Evolutionary conservation across 106 monocot species (phyloP).

Genomic region (Dendrobium nobile): DNA sequence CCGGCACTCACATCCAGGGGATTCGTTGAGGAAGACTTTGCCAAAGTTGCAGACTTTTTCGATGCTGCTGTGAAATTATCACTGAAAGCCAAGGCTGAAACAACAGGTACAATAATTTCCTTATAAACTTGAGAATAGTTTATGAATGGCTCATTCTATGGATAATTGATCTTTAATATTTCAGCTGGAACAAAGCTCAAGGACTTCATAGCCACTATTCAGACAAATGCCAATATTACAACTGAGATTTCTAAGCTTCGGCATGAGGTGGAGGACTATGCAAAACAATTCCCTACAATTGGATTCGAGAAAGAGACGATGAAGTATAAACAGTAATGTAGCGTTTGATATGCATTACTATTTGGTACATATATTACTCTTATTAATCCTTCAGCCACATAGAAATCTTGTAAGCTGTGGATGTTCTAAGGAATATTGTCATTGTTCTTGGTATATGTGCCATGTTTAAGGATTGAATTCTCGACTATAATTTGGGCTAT

Average conservation of each 20-base stretch:
- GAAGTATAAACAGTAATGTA: slow-evolving; percentile 65
- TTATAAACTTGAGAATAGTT: neutral
- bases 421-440: too few relatives aligned
- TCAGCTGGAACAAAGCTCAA: slow-evolving; percentile 81
- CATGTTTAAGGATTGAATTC: too few relatives aligned
- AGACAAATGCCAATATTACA: slow-evolving; percentile 47
- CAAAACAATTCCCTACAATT: slow-evolving; percentile 94
- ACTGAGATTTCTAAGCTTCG: slow-evolving; percentile 85
- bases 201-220: slow-evolving; percentile 78
- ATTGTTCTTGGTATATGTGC: too few relatives aligned
- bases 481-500: too few relatives aligned
- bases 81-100: slow-evolving; percentile 64
- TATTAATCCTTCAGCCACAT: neutral
- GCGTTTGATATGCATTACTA: neutral
- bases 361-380: neutral
- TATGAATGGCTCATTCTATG: neutral
- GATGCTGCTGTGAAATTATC: slow-evolving; percentile 74
- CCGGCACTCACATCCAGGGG: slow-evolving; percentile 95
- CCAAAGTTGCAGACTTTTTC: slow-evolving; percentile 86
- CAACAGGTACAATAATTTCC: slow-evolving; percentile 36
- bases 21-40: slow-evolving; percentile 92
- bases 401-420: neutral
- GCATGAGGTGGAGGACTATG: slow-evolving; percentile 84
- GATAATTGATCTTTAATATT: neutral
- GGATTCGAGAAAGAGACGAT: slow-evolving; percentile 95